phyloP scores from a whole-genome alignment of 2,329 filamentous ascomycete species.

The Epichloe sibirici region DNA sequence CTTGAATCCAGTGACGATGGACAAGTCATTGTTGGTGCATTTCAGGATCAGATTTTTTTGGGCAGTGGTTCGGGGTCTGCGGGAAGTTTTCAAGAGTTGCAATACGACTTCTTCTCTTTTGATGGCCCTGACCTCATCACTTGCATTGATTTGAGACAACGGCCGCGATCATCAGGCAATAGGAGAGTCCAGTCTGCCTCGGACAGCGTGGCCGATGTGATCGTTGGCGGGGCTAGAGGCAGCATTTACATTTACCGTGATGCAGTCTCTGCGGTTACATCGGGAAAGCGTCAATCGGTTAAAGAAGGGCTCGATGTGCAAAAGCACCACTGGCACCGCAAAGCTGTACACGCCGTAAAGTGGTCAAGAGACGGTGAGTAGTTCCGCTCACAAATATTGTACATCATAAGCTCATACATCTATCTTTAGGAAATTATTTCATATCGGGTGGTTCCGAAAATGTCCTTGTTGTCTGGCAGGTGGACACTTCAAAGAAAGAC shows the following conservation, averaged over 20 bases:
- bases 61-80: slow-evolving; percentile 15
- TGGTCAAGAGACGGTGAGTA: slow-evolving; percentile 78
- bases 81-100: slow-evolving; percentile 16
- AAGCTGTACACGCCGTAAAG: slow-evolving; percentile 70
- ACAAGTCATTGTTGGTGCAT: slow-evolving; percentile 37
- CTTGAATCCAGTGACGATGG: slow-evolving; percentile 42
- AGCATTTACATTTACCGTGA: slow-evolving; percentile 74
- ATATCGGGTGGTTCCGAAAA: slow-evolving; percentile 89
- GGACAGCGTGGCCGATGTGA: slow-evolving; percentile 51
- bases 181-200: slow-evolving; percentile 16
- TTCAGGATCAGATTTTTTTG: slow-evolving; percentile 26
- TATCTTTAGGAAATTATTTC: slow-evolving; percentile 65
- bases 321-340: slow-evolving; percentile 84
- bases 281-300: slow-evolving; percentile 25
- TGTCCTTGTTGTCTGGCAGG: slow-evolving; percentile 82
- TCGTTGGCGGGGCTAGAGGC: slow-evolving; percentile 65
- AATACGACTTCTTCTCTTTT: slow-evolving; percentile 46
- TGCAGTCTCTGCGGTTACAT: slow-evolving; percentile 45
- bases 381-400: neutral
- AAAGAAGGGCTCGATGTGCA: slow-evolving; percentile 43
- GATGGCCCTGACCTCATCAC: slow-evolving; percentile 52
- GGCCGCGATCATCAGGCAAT: slow-evolving; percentile 10
- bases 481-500: slow-evolving; percentile 73
- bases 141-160: slow-evolving; percentile 50
- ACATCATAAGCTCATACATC: slow-evolving; percentile 17